phyloP scores from a whole-genome alignment of 75 land plant genomes.

The Cunninghamia lanceolata region DNA sequence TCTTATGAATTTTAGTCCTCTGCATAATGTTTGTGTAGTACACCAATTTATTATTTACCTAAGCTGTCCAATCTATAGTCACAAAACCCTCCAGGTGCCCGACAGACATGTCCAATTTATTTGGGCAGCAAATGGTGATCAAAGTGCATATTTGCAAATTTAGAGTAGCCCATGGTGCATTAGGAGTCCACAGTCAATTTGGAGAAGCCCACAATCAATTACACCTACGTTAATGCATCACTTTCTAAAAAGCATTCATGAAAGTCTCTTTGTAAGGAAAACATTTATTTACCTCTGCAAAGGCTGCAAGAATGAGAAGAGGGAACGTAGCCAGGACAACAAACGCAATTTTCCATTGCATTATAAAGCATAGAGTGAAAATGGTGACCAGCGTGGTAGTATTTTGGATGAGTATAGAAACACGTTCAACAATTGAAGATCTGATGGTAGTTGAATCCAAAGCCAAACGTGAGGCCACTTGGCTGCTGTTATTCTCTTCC shows the following conservation, averaged over 20 bases:
- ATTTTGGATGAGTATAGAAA: constrained; percentile 26
- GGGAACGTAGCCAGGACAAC: constrained; percentile 30
- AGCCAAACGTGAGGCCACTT: constrained; percentile 30
- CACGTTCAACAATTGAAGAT: constrained; percentile 32
- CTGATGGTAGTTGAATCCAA: constrained; percentile 25
- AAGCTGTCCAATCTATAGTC: too few species aligned
- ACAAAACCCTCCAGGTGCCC: too few species aligned
- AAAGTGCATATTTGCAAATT: too few species aligned
- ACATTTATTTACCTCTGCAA: constrained; percentile 28
- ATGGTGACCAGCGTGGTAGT: constrained; percentile 19
- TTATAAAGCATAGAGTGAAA: constrained; percentile 24
- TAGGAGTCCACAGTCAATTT: too few species aligned
- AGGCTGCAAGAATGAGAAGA: constrained; percentile 26
- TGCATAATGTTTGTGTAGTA: background rate
- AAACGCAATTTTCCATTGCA: constrained; percentile 31
- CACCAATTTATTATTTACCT: too few species aligned
- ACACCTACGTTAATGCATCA: background rate
- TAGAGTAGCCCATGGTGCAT: too few species aligned
- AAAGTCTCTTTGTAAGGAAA: constrained; percentile 13
- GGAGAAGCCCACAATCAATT: background rate
- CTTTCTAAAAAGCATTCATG: background rate
- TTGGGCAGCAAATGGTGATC: too few species aligned
- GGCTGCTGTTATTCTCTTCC: constrained; percentile 34
- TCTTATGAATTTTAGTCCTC: background rate
- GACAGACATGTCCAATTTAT: too few species aligned